Evolutionary conservation across 2,329 filamentous ascomycete genomes (phyloP), one percentile per base, ranked within the genome.

Genomic region (Pseudogymnoascus sp.): DNA sequence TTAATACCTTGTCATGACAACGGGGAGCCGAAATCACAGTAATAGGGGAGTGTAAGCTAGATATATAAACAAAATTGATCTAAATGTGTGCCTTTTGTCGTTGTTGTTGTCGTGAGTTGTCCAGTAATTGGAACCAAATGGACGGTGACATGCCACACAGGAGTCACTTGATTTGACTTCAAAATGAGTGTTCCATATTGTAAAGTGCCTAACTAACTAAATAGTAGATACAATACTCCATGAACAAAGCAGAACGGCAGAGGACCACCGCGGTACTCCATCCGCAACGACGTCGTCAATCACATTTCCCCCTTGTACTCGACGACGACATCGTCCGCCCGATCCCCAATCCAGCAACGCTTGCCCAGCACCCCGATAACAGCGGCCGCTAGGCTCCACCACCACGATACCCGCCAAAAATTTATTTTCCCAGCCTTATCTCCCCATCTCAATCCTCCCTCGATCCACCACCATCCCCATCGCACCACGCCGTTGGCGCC

Each of bases 361-460:
- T 25, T 28, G 19, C 2, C 8, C 51, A 54, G 45, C 45, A 31
- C 28, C 48, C 14, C 51, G 51, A 57, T 57, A 57, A 57, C 51
- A 57, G 51, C n/a, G 51, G 51, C 51, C 51, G 51, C 51, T 57
- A 57, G 25, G 51, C 51, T 57, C 51, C 51, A 57, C 51, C 48
- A 57, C 28, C 2, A 19, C 51, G 8, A 19, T 57, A 57, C 51
- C 51, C 51, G 48, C 48, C 48, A 57, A 57, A 57, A 57, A 34
- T 57, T 57, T 57, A 57, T 57, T 57, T 57, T 57, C 48, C 48
- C 48, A 57, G 48, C 48, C 48, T 57, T 57, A 57, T 54, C 45
- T 54, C 45, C 16, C 48, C 13, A 57, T 57, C 45, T 28, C 48
- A 19, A 57, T 57, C 48, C 43, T 48, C 25, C 25, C n/a, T 23